These are phyloP conservation scores for Termitomyces titanicus DNA, from an alignment of 768 basidiomycete genomes.

Conservation along the genomic window DNA sequence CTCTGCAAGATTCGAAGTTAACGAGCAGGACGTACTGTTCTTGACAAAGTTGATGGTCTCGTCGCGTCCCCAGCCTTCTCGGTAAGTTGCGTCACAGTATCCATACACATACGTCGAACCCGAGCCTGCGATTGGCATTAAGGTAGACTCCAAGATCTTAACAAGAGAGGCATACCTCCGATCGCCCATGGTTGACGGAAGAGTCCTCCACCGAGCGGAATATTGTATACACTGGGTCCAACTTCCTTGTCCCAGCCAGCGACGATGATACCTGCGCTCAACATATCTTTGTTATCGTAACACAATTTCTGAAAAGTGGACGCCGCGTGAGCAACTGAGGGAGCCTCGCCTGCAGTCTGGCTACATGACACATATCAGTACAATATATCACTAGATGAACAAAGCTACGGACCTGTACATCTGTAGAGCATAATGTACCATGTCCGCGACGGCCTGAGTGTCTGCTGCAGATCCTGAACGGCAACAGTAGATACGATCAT, in stretches of 20 bases:
- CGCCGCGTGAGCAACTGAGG: constrained; percentile 80
- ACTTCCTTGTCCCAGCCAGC: constrained; percentile 94
- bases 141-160: not conserved
- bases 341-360: constrained; percentile 59
- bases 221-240: constrained; percentile 94
- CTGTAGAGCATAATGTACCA: constrained; percentile 81
- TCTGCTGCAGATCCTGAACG: constrained; percentile 97
- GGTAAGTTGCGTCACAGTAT: constrained; percentile 97
- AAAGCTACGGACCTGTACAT: constrained; percentile 54
- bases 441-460: constrained; percentile 94
- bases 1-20: not conserved
- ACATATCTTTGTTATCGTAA: constrained; percentile 88
- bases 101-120: constrained; percentile 99
- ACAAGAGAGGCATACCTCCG: constrained; percentile 59
- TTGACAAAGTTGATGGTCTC: constrained; percentile 93
- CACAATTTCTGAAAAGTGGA: constrained; percentile 82
- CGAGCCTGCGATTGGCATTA: constrained; percentile 51
- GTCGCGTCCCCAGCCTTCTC: constrained; percentile 87
- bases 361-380: constrained; percentile 20
- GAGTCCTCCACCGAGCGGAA: constrained; percentile 93
- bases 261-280: constrained; percentile 94
- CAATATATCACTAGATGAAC: not conserved
- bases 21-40: constrained; percentile 67
- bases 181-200: constrained; percentile 99
- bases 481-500: constrained; percentile 99